A percentile compares a stretch with the other conserved stretches of the same genome.
Evolutionary conservation across 2,329 filamentous ascomycete genomes (phyloP).

Genomic region (Colletotrichum lindemuthianum): DNA sequence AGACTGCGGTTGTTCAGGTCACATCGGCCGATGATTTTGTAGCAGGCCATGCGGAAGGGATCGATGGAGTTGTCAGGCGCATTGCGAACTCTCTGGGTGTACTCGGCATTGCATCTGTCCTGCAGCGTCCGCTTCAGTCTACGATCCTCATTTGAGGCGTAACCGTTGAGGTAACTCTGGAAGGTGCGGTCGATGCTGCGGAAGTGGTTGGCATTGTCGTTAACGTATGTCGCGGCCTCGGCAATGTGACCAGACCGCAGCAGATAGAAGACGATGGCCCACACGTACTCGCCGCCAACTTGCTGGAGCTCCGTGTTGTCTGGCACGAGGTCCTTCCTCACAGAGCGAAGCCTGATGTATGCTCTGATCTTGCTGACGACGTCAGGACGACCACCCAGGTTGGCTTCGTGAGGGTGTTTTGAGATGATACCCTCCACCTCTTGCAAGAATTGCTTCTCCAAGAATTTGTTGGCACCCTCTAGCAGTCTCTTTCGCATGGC

Average conservation of each 20-base stretch:
- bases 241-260: constrained; percentile 84
- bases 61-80: constrained; percentile 89
- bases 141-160: constrained; percentile 79
- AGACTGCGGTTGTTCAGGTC: constrained; percentile 73
- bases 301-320: constrained; percentile 84
- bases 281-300: constrained; percentile 84
- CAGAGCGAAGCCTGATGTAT: constrained; percentile 84
- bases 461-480: constrained; percentile 78
- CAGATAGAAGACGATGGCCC: constrained; percentile 94
- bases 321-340: constrained; percentile 83
- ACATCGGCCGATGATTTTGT: constrained; percentile 92
- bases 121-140: constrained; percentile 82
- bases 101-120: constrained; percentile 89
- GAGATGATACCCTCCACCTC: constrained; percentile 81
- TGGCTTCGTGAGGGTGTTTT: constrained; percentile 88
- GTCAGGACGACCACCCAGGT: constrained; percentile 88
- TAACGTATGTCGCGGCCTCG: constrained; percentile 89
- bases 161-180: constrained; percentile 85
- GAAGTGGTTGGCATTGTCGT: constrained; percentile 81
- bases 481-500: constrained; percentile 83
- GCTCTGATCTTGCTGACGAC: constrained; percentile 91
- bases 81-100: constrained; percentile 84
- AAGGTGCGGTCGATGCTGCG: constrained; percentile 92
- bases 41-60: constrained; percentile 95
- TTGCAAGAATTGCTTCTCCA: constrained; percentile 83